These are phyloP conservation scores for Salix udensis DNA, from an alignment of 345 rosid species.

Conservation along the genomic window DNA sequence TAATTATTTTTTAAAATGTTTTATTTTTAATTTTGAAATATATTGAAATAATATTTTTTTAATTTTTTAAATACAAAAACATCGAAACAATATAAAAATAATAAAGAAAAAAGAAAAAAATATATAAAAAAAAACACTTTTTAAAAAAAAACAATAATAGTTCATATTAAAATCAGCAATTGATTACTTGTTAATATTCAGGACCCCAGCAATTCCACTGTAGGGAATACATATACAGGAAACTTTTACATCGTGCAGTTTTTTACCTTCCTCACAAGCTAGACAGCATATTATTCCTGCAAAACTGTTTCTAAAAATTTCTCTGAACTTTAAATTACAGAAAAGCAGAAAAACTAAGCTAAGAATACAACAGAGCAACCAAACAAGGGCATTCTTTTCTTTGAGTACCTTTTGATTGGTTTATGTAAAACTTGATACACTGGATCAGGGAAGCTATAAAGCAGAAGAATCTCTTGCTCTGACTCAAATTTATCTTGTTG, in stretches of 20 bases:
- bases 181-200: slow-evolving; percentile 13
- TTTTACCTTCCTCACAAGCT: slow-evolving; percentile 30
- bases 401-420: slow-evolving; percentile 24
- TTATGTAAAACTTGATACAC: slow-evolving; percentile 14
- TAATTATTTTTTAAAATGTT: too few relatives aligned
- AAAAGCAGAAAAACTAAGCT: slow-evolving; percentile 30
- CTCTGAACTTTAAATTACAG: slow-evolving; percentile 32
- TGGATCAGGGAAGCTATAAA: slow-evolving; percentile 13
- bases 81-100: too few relatives aligned
- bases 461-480: slow-evolving; percentile 7
- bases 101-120: too few relatives aligned
- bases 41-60: too few relatives aligned
- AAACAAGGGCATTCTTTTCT: slow-evolving; percentile 17
- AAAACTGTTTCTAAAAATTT: slow-evolving; percentile 34
- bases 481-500: slow-evolving; percentile 2
- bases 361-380: slow-evolving; percentile 29
- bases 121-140: too few relatives aligned
- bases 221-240: slow-evolving; percentile 22
- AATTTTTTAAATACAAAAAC: too few relatives aligned
- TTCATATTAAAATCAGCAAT: slow-evolving; percentile 6
- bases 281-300: slow-evolving; percentile 32
- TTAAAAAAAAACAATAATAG: too few relatives aligned
- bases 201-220: slow-evolving; percentile 19
- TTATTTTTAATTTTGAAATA: too few relatives aligned
- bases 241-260: slow-evolving; percentile 25